These are phyloP conservation scores for Diplocarpon rosae DNA, from an alignment of 2,329 filamentous ascomycete species.

Conservation along the genomic window DNA sequence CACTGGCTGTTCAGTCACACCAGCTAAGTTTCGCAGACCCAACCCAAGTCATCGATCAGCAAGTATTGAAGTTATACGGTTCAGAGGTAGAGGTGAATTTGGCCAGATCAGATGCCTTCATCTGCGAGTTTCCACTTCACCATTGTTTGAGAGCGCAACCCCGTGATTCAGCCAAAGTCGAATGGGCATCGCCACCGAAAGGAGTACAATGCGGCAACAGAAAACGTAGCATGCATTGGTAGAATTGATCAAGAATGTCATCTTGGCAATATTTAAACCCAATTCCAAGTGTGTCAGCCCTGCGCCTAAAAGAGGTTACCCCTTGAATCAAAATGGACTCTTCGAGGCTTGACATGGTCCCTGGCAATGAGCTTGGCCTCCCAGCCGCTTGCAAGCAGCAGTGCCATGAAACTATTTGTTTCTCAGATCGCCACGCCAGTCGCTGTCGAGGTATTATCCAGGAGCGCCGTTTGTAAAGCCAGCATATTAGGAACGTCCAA, in stretches of 20 bases:
- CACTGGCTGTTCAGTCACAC: conserved; percentile 50
- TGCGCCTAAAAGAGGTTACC: conserved; percentile 23
- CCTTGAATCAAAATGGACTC: conserved; percentile 25
- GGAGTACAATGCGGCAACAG: rapidly evolving
- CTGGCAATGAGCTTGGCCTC: conserved; percentile 21
- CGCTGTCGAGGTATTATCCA: conserved; percentile 2
- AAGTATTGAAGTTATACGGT: conserved; percentile 35
- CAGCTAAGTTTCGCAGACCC: conserved; percentile 64
- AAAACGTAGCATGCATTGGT: conserved; percentile 7
- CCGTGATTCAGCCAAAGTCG: conserved; percentile 42
- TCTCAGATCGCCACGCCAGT: conserved; percentile 14
- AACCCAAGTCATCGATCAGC: conserved; percentile 45
- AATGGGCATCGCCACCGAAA: conserved; percentile 2
- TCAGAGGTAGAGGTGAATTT: conserved; percentile 21
- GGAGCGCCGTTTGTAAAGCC: conserved; percentile 2
- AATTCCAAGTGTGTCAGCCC: conserved; percentile 23
- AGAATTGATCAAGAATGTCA: conserved; percentile 17
- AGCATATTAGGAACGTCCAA: conserved; percentile 2
- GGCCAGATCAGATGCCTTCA: conserved; percentile 47
- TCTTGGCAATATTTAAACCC: conserved; percentile 15
- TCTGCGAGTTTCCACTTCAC: conserved; percentile 50
- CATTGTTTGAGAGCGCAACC: conserved; percentile 41
- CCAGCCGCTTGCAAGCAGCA: conserved; percentile 21
- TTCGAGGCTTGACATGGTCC: conserved; percentile 19
- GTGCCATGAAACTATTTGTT: conserved; percentile 17